Evolutionary conservation across 768 basidiomycete species (phyloP).

Genomic region (Pleurotus salmoneostramineus): DNA sequence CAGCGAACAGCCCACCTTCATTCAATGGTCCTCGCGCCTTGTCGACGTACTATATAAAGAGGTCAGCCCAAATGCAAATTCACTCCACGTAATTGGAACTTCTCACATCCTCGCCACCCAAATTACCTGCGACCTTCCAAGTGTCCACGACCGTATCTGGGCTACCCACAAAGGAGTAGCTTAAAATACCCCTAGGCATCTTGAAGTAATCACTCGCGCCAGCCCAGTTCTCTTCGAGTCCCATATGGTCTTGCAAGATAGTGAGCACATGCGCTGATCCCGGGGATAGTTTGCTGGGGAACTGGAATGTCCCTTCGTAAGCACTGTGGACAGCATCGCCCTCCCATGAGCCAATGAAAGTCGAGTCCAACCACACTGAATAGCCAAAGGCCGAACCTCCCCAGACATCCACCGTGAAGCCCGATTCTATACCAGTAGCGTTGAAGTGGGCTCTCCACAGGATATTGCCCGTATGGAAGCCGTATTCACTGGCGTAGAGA

Average conservation of each 20-base stretch:
- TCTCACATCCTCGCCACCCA: constrained; percentile 42
- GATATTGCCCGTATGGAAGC: constrained; percentile 48
- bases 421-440: constrained; percentile 41
- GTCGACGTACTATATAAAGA: constrained; percentile 36
- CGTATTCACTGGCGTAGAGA: constrained; percentile 46
- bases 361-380: constrained; percentile 44
- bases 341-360: constrained; percentile 44
- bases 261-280: constrained; percentile 40
- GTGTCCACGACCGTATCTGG: constrained; percentile 28
- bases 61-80: no score
- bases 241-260: constrained; percentile 53
- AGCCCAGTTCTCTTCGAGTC: constrained; percentile 40
- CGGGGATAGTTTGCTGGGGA: constrained; percentile 22
- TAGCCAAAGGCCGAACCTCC: constrained; percentile 47
- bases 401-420: constrained; percentile 32
- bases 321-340: constrained; percentile 30
- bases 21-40: constrained; percentile 51
- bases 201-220: constrained; percentile 44
- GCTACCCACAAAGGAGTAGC: constrained; percentile 41
- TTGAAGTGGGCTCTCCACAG: constrained; percentile 50
- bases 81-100: neutral
- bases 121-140: constrained; percentile 51
- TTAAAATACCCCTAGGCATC: constrained; percentile 42
- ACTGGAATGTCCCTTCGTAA: constrained; percentile 29
- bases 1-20: constrained; percentile 55